These are phyloP conservation scores for Solanum hybrid DNA, from an alignment of 305 asterid species.

Conservation along the genomic window DNA sequence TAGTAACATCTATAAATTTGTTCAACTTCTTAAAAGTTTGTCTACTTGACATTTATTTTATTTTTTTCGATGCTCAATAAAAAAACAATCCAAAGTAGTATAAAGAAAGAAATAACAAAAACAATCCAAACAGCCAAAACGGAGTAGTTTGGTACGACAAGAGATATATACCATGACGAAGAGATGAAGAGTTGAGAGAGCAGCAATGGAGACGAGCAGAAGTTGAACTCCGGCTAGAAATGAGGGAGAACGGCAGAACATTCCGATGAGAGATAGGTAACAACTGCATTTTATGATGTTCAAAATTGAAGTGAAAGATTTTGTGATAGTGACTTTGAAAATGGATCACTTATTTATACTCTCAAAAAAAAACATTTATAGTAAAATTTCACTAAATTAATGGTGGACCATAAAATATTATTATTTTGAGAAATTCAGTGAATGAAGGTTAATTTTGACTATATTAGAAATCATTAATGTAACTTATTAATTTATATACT, in stretches of 20 bases:
- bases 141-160: too few relatives aligned
- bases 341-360: not conserved
- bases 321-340: not conserved
- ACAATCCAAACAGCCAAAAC: not conserved
- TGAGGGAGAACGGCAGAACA: not conserved
- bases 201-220: constrained; percentile 9
- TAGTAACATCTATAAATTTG: too few relatives aligned
- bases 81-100: too few relatives aligned
- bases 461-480: too few relatives aligned
- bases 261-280: constrained; percentile 15
- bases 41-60: too few relatives aligned
- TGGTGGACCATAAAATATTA: not conserved
- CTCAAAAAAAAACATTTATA: not conserved
- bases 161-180: constrained; percentile 16
- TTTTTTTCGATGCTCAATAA: too few relatives aligned
- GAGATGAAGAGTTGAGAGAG: constrained; percentile 9
- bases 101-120: too few relatives aligned
- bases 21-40: too few relatives aligned
- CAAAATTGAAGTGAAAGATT: not conserved
- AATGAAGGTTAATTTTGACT: not conserved
- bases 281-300: constrained; percentile 26
- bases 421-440: not conserved
- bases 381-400: not conserved
- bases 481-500: not conserved
- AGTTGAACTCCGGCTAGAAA: constrained; percentile 19